These are phyloP conservation scores for Ceratocystis cubensis DNA, from an alignment of 2,329 filamentous ascomycete species.

Conservation along the genomic window DNA sequence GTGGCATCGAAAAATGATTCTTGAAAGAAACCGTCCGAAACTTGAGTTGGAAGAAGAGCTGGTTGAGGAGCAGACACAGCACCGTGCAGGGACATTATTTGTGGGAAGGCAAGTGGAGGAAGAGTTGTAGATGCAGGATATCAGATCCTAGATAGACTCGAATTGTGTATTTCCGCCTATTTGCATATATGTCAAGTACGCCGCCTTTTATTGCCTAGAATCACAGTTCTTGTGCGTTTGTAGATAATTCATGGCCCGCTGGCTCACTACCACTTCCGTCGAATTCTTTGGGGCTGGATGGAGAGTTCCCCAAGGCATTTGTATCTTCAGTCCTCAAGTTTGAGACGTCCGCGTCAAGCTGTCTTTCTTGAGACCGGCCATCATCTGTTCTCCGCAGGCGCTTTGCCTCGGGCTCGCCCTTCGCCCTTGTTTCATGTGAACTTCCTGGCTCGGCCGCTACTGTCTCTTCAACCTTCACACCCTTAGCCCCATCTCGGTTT, in stretches of 20 bases:
- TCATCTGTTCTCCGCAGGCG: not conserved
- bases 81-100: slow-evolving; percentile 10
- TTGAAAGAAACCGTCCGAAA: slow-evolving; percentile 30
- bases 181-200: not conserved
- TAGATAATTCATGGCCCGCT: slow-evolving; percentile 1
- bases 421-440: not conserved
- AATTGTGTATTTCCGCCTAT: not conserved
- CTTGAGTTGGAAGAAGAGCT: slow-evolving; percentile 26
- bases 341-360: slow-evolving; percentile 10
- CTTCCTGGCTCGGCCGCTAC: not conserved
- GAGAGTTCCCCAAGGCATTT: not conserved
- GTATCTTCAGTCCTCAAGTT: not conserved
- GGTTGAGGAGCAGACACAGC: slow-evolving; percentile 14
- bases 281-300: slow-evolving; percentile 8
- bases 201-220: not conserved
- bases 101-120: slow-evolving; percentile 17
- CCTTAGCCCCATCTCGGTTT: slow-evolving; percentile 61
- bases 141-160: too few species aligned
- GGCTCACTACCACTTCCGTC: slow-evolving; percentile 13
- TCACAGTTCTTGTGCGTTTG: not conserved
- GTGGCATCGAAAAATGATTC: slow-evolving; percentile 67
- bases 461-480: slow-evolving; percentile 33
- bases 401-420: not conserved
- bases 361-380: not conserved
- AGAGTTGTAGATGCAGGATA: not conserved